Evolutionary conservation across 1,284 basidiomycete species (phyloP), one percentile per base, ranked within the genome.

Genomic region (Volvariella volvacea): DNA sequence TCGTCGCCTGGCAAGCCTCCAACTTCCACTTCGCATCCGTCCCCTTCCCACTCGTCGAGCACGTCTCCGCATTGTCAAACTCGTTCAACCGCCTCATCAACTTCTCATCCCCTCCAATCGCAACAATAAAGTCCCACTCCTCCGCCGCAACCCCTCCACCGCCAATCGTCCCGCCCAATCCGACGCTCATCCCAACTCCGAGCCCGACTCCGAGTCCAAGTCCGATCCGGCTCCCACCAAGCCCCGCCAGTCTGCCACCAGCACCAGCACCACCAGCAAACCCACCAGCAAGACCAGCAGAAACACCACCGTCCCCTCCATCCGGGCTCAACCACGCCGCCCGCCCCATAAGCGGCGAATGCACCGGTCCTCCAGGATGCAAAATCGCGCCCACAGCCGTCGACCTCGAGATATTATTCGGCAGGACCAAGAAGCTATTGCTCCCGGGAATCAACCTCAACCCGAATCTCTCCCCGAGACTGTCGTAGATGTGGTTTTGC

Each of bases 401-500:
- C 14, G 83, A 85, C 6, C 90, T 77, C 9, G 85, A 89, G 50
- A 89, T 80, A 55, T 89, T 87, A 64, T 85, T 88, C 1, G 90
- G 90, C 8, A 92, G 70, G 38, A 93, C 82, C 38, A 92, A 78
- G 75, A 93, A 91, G 38, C 76, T 78, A 58, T 81, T 87, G 45
- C 74, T 67, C 1, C 83, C 84, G 0, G 88, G 88, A 45, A 89
- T 83, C 55, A 90, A 88, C 33, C 88, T 80, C 10, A 91, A 66
- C 2, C 85, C 83, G 55, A 86, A 89, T 0, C 83, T 78, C 57
- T 89, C 87, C 22, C 88, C 88, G 21, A 89, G 74, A 55, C 83
- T 79, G 60, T 89, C 88, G 59, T 88, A 92, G 51, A 93, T 88
- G 58, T 92, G 85, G 61, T 92, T 92, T 62, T 92, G 89, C 19